Conservation (phyloP, 768 basidiomycete genomes). For the Tephrocybe sp. region DNA sequence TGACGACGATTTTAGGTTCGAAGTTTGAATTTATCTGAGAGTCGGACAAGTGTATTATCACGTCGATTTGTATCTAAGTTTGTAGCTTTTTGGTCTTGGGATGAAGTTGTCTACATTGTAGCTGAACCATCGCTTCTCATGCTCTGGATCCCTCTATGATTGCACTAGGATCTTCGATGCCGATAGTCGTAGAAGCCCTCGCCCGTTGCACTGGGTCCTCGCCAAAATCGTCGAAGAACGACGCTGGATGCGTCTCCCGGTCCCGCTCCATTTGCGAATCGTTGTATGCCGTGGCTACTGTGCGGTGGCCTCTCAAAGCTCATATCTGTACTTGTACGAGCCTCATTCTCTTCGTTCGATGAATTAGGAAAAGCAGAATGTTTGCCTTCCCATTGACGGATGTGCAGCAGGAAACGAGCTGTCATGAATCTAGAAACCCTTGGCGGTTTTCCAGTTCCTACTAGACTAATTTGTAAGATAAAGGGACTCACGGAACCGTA, state of each 20-base stretch:
- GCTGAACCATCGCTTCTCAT: neutral
- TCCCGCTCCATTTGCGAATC: neutral
- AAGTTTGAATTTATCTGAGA: conserved; percentile 18
- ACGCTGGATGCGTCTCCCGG: neutral
- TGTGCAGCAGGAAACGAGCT: conserved; percentile 18
- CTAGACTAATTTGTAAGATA: neutral
- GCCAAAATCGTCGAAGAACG: conserved; percentile 15
- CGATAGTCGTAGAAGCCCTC: neutral
- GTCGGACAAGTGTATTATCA: neutral
- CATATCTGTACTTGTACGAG: conserved; percentile 3
- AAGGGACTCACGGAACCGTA: conserved; percentile 21
- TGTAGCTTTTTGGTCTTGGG: neutral
- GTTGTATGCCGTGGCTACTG: neutral
- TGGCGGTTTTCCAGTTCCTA: neutral
- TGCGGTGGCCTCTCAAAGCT: conserved; percentile 3
- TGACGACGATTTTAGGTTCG: conserved; percentile 25
- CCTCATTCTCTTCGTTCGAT: neutral
- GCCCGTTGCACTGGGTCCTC: conserved; percentile 16
- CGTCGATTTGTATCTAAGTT: neutral
- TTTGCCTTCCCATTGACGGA: conserved; percentile 16
- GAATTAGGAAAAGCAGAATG: conserved; percentile 1
- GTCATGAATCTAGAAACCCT: conserved; percentile 18
- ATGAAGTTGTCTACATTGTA: neutral
- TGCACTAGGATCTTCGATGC: neutral
- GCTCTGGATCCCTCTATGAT: neutral